Evolutionary conservation across 2,329 filamentous ascomycete species (phyloP), one percentile per base, ranked within the genome.

Genomic region (Xylariomycetidae sp.): DNA sequence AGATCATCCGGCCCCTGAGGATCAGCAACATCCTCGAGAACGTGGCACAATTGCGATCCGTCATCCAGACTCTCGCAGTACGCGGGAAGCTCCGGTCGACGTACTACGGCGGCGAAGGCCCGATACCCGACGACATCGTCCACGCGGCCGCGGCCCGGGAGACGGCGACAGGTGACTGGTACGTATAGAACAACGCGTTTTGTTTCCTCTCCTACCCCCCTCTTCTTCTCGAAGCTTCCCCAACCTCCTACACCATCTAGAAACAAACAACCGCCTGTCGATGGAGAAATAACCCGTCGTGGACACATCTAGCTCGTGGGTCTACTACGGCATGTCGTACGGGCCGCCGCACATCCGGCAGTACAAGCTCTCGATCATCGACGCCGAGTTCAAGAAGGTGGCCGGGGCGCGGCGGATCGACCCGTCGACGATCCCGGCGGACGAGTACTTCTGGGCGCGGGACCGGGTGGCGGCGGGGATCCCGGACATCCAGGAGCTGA

Each of bases 1-100:
- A 73, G 33, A 66, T 69, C 27, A 68, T 72, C 38, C 59, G 69
- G 2, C 66, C 66, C 3, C 56, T 70, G 7, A 55, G 63, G 16
- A 59, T 60, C 33, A 40, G 49, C 37, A 58, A 53, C 28, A 56
- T 58, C 26, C 50, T 67, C 29, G 59, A 63, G 38, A 63, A 63
- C 38, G 58, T 57, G 13, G 57, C 59, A 22, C 56, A 57, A 38
- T 38, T 58, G 14, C 55, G 52, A 6, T 57, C 60, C 42, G 56
- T 62, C 19, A 55, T 53, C 15, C 56, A 61, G 42, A 48, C 48
- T 18, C 42, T 66, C 14, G 62, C 62, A 2, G 53, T 54, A 15
- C 43, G 43, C 19, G 62, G 61, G 19, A 47, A 50, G 19, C 59
- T 58, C 14, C 54, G 63, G 20, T 55, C 49, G 12, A 43, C 45